Evolutionary conservation across 805 yeast genomes (phyloP).

Genomic region (Hanseniaspora lindneri): DNA sequence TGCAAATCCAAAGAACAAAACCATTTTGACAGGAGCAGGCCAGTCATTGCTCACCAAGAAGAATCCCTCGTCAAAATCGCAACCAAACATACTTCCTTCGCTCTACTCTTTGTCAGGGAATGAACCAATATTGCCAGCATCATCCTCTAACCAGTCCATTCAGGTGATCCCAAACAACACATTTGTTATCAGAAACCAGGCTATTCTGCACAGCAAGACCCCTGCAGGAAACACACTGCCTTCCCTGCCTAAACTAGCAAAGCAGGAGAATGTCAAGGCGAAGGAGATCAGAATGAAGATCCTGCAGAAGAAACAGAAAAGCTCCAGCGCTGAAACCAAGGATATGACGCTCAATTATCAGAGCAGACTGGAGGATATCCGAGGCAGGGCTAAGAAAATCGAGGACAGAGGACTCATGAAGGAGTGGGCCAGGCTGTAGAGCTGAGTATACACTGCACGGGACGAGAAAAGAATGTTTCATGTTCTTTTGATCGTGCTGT

Average conservation of each 20-base stretch:
- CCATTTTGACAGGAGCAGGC: conserved; percentile 2
- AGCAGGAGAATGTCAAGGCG: not conserved
- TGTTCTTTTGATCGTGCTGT: too few relatives aligned
- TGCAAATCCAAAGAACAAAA: not conserved
- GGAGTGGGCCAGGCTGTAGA: conserved; percentile 3
- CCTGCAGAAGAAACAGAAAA: not conserved
- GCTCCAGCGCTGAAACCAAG: not conserved
- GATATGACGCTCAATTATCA: conserved; percentile 9
- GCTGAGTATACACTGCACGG: too few relatives aligned
- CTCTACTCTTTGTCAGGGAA: not conserved
- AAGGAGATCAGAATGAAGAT: conserved; percentile 5
- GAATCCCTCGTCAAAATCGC: not conserved
- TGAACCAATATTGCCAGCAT: too few relatives aligned
- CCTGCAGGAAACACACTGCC: not conserved
- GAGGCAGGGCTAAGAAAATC: conserved; percentile 4
- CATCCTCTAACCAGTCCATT: not conserved
- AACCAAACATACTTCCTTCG: not conserved
- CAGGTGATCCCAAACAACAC: not conserved
- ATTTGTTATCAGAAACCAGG: not conserved
- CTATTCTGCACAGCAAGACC: not conserved
- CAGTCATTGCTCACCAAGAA: not conserved
- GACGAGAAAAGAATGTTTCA: too few relatives aligned
- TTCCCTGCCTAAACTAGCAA: conserved; percentile 5
- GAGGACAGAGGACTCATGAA: conserved; percentile 11
- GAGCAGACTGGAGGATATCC: conserved; percentile 6